Evolutionary conservation across 805 yeast species (phyloP), one percentile per base, ranked within the genome.

Genomic region (Candida silvatica): DNA sequence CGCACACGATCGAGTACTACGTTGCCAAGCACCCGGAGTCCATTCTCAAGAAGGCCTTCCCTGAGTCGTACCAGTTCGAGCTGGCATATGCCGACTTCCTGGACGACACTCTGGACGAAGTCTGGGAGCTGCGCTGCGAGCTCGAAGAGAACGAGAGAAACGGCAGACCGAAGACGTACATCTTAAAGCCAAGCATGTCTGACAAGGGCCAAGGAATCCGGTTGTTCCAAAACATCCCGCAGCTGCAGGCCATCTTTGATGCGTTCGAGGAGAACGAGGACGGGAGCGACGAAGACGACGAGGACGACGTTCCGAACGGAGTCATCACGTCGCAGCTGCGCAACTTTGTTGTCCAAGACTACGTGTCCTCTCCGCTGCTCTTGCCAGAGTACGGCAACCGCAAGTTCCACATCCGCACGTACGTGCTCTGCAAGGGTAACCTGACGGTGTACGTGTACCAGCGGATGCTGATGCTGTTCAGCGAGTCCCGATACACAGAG

Each of bases 131-230:
- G 33, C 62, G 95, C 39, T 80, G 80, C 35, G 95, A 82, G 45
- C 61, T 92, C 23, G 80, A 78, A 39, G 54, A 57, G 8, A 74
- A 72, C 11, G 67, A 64, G 14, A 39, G 40, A 11, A 47, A 52
- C 16, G 15, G 27, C 19, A 33, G 36, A 12, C 17, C 34, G 6
- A 74, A 71, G 44, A 72, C 80, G 31, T 90, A 94, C 88, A 92
- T 92, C 26, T 66, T 92, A 53, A 92, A 92, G 53, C 98, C 98
- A 12, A 78, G 95, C 43, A 87, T 92, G 96, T 82, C 94, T 49
- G 98, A 92, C 52, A 80, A 90, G 52, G 98, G 95, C 8, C 96
- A 92, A 54, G 98, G 98, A 0, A 90, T 92, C 33, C 63, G 95
- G 27, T 58, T 92, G 0, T 92, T 92, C 61, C 68, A 67, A 36